These are phyloP conservation scores for Byssochlamys sp. DNA, from an alignment of 2,329 filamentous ascomycete species.

Conservation along the genomic window DNA sequence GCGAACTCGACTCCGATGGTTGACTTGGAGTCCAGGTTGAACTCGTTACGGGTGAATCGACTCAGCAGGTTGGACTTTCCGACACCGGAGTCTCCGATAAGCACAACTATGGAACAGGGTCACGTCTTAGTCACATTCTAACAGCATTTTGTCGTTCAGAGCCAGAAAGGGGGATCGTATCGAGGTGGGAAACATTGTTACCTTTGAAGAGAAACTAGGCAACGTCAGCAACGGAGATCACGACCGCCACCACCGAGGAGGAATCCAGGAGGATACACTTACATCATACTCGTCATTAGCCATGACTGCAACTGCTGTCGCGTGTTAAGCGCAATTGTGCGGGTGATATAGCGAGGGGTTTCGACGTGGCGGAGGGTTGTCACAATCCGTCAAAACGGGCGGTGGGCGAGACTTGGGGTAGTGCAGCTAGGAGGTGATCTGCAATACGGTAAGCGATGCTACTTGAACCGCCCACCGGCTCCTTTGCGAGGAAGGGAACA, in stretches of 20 bases:
- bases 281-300: slow-evolving; percentile 99
- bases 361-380: slow-evolving; percentile 15
- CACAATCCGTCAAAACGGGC: slow-evolving; percentile 6
- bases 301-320: slow-evolving; percentile 48
- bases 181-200: slow-evolving; percentile 35
- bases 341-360: slow-evolving; percentile 12
- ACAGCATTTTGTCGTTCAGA: slow-evolving; percentile 3
- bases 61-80: slow-evolving; percentile 99
- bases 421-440: slow-evolving; percentile 9
- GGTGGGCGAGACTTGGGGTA: slow-evolving; percentile 2
- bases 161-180: slow-evolving; percentile 11
- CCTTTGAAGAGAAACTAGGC: slow-evolving; percentile 96
- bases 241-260: neutral
- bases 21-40: slow-evolving; percentile 99
- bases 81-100: slow-evolving; percentile 98
- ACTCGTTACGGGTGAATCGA: slow-evolving; percentile 98
- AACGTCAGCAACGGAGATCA: slow-evolving; percentile 21
- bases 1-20: slow-evolving; percentile 99
- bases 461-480: neutral
- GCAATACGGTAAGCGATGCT: neutral
- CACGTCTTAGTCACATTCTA: slow-evolving; percentile 10
- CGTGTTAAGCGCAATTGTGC: slow-evolving; percentile 12
- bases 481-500: neutral
- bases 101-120: slow-evolving; percentile 57
- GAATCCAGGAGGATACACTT: slow-evolving; percentile 36